Evolutionary conservation across 345 rosid genomes (phyloP).

Genomic region (Arabis alpina): DNA sequence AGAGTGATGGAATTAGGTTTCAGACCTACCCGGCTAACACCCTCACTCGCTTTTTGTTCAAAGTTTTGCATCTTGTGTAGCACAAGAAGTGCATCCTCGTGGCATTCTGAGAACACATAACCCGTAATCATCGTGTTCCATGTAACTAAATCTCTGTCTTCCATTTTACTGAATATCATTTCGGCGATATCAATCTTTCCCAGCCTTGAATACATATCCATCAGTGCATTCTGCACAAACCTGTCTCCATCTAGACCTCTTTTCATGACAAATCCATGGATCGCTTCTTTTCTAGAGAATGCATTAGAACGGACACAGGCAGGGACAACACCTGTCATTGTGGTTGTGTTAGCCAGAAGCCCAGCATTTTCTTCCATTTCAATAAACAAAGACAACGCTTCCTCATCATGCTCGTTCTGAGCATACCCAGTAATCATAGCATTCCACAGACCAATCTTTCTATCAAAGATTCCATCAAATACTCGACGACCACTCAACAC

Average conservation of each 20-base stretch:
- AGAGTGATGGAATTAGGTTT: slow-evolving; percentile 83
- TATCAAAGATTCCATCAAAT: slow-evolving; percentile 56
- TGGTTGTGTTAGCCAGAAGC: slow-evolving; percentile 72
- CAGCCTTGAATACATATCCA: slow-evolving; percentile 85
- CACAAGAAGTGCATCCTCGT: slow-evolving; percentile 62
- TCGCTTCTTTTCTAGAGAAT: slow-evolving; percentile 63
- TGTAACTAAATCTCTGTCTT: slow-evolving; percentile 69
- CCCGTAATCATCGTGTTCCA: slow-evolving; percentile 92
- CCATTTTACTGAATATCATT: slow-evolving; percentile 64
- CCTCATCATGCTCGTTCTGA: slow-evolving; percentile 65
- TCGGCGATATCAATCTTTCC: slow-evolving; percentile 63
- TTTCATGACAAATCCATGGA: slow-evolving; percentile 77
- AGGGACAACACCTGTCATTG: slow-evolving; percentile 81
- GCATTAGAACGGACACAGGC: slow-evolving; percentile 65
- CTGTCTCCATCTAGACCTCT: slow-evolving; percentile 60
- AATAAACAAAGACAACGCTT: slow-evolving; percentile 70
- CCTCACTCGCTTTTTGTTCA: slow-evolving; percentile 37
- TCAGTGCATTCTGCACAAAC: slow-evolving; percentile 86
- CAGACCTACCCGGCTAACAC: slow-evolving; percentile 33
- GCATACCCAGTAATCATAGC: slow-evolving; percentile 93
- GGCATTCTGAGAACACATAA: slow-evolving; percentile 59
- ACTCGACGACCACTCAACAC: slow-evolving; percentile 67
- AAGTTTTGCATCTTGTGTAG: slow-evolving; percentile 67
- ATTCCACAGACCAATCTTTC: slow-evolving; percentile 75
- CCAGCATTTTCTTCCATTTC: slow-evolving; percentile 70